Evolutionary conservation across 2,329 filamentous ascomycete genomes (phyloP).

Genomic region (Calonectria honghensis): DNA sequence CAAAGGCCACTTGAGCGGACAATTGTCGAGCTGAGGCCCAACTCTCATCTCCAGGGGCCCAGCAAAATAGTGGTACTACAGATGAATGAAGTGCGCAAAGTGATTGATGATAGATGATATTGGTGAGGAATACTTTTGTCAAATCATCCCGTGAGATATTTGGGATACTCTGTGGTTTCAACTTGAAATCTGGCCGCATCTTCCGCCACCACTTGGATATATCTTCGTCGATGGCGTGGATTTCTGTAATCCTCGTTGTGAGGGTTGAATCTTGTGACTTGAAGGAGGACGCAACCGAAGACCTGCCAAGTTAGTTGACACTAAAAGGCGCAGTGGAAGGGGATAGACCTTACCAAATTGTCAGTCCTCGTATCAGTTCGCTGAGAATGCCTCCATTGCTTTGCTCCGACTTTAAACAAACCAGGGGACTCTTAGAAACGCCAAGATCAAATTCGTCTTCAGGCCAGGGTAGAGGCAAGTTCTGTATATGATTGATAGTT

Average conservation of each 20-base stretch:
- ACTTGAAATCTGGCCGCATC: constrained; percentile 12
- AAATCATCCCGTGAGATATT: constrained; percentile 4
- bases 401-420: not conserved
- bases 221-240: constrained; percentile 32
- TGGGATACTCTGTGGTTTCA: constrained; percentile 16
- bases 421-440: not conserved
- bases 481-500: constrained; percentile 21
- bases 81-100: constrained; percentile 49
- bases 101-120: constrained; percentile 47
- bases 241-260: constrained; percentile 18
- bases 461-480: constrained; percentile 38
- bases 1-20: constrained; percentile 49
- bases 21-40: constrained; percentile 45
- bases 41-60: constrained; percentile 34
- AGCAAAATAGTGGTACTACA: constrained; percentile 50
- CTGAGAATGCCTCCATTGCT: constrained; percentile 32
- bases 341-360: constrained; percentile 32
- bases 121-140: constrained; percentile 27
- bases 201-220: constrained; percentile 40
- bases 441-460: constrained; percentile 30
- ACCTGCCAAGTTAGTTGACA: constrained; percentile 22
- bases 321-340: no score
- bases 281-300: constrained; percentile 31
- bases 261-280: not conserved
- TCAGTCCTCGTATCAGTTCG: constrained; percentile 38